Base-by-base conservation (phyloP, 441 rosid species). In the Pelargonium myrrhifolium region DNA sequence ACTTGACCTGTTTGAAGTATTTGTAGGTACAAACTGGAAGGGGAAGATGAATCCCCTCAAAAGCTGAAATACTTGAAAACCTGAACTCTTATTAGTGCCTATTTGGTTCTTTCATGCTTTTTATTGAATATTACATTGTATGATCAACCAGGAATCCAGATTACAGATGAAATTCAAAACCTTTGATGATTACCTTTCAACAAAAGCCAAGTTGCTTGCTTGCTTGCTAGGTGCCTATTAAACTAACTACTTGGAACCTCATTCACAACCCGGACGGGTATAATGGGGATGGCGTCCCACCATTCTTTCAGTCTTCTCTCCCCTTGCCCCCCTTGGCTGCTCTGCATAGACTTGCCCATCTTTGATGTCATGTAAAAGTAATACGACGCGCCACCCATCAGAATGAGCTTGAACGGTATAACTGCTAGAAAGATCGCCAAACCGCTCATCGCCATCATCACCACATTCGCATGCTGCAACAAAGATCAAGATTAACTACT, bases 261-360 rank as follows among this genome's bases (percentile, higher is more conserved):
- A 67, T 85, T 73, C 7, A 78, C 81, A 9, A 86, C 51, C 2
- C 84, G 94, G 56, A 92, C 84, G 0, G 85, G 90, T 43, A 75
- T 78, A 40, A 88, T 75, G 3, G 99, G 98, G 77, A 92, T 90
- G 0, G 96, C 84, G 63, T 84, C 97, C 98, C 97, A 95, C 99
- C 99, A 92, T 77, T 90, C 96, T 65, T 81, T 77, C 43, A 84
- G 67, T 74, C 96, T 82, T 49, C 95, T 78, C 65, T 84, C 81
- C 62, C 62, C 62, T 7, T 56, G 62, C n/a, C 62, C 62, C 11
- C 89, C 87, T 71, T 76, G 81, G 28, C 80, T 84, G 39, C 79
- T 80, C 72, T 56, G 77, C 56, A 77, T 64, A 67, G 45, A 39
- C 78, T 76, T 82, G 65, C 90, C 90, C 4, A 84, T 31, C 68